Conservation (phyloP, 257 asterid species). For the Ehretia macrophylla region DNA sequence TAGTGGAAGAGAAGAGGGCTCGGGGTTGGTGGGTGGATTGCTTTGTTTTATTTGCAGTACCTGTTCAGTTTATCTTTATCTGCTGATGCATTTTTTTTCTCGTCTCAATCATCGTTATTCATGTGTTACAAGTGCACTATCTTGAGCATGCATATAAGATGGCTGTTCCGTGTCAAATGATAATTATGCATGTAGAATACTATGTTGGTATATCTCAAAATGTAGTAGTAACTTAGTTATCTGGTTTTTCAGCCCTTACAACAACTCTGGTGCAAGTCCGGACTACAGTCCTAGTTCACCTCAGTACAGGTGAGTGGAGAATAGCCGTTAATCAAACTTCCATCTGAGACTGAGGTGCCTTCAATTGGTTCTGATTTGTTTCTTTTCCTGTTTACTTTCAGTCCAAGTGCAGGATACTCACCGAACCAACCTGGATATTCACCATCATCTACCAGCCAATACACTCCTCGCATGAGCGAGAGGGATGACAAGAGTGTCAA, state of each 20-base stretch:
- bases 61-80: background rate
- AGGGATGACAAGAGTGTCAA: conserved; percentile 43
- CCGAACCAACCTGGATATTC: conserved; percentile 97
- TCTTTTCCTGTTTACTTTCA: conserved; percentile 23
- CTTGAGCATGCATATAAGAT: no score
- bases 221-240: background rate
- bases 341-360: background rate
- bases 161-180: no score
- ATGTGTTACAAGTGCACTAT: no score
- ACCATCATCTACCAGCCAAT: conserved; percentile 85
- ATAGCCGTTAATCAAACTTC: background rate
- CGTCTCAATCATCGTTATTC: no score
- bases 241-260: conserved; percentile 57
- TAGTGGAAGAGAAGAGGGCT: background rate
- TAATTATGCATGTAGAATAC: no score
- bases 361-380: background rate
- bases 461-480: conserved; percentile 63
- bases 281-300: conserved; percentile 92
- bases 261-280: conserved; percentile 61
- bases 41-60: background rate
- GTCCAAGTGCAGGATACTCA: conserved; percentile 97
- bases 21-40: background rate
- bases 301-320: conserved; percentile 63
- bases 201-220: no score
- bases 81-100: background rate